Base-by-base conservation (phyloP, 2,329 filamentous ascomycete genomes). In the Penicillium nordicum region DNA sequence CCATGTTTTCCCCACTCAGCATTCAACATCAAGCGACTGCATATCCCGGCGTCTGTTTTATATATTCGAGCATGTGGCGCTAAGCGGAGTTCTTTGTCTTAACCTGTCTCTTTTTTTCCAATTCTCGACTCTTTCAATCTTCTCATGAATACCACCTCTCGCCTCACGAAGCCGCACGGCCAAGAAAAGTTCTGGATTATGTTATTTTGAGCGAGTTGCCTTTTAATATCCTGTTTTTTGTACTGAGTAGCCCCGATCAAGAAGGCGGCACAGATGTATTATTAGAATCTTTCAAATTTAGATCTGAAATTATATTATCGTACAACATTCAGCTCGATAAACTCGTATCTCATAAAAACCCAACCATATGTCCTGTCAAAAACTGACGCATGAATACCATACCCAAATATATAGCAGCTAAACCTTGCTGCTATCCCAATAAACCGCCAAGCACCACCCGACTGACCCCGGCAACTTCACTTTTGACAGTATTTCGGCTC, bases 371-470 rank as follows among this genome's bases (percentile, higher is more conserved):
- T 29, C 23, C 50, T 11, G 29, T 38, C 32, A 23, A 44, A 40
- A 41, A 38, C 5, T 34, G 29, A 38, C 25, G 30, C 44, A 43
- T 38, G 27, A 43, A 58, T 42, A 45, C 45, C 46, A 46, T 16
- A 32, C 36, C 21, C 38, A 30, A 41, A 21, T 57, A 32, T 47
- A 50, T 8, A 21, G n/a, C 34, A 32, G 37, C 18, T 2, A 34
- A 34, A 25, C 29, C 18, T 5, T 38, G 18, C 50, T n/a, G 38
- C 60, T 64, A 75, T 18, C 74, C 76, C 83, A 97, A 87, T 63
- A 97, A 77, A 0, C 93, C 94, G 3, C 92, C 91, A 1, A 97
- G 76, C 2, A 97, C 92, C 30, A 97, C 88, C 73, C 91, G 94
- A 48, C 91, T 90, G 38, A 99, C 85, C 34, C 89, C 92, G 1